Percentiles rank a stretch among this genome's conserved stretches.
phyloP scores from a whole-genome alignment of 1,284 basidiomycete genomes.

The Flammula alnicola region DNA sequence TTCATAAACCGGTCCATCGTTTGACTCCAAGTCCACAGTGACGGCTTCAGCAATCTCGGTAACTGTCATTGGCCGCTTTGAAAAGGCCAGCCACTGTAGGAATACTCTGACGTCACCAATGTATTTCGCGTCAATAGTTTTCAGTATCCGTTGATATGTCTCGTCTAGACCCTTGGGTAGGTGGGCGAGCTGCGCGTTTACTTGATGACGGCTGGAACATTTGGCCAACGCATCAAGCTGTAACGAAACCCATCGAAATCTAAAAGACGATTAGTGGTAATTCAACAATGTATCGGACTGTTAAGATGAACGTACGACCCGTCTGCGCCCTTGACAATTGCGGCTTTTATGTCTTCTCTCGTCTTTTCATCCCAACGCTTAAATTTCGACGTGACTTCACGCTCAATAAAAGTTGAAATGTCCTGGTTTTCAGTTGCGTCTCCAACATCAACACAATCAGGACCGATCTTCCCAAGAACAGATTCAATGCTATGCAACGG shows the following conservation, averaged over 20 bases:
- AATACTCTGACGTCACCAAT: not conserved
- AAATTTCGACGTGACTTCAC: not conserved
- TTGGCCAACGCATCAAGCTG: not conserved
- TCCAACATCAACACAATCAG: not conserved
- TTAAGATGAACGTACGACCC: not conserved
- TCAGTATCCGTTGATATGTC: slow-evolving; percentile 5
- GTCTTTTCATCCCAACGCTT: not conserved
- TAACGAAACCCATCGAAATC: not conserved
- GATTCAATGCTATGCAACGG: not conserved
- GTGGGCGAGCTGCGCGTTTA: not conserved
- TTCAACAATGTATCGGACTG: no score
- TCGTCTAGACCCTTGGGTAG: slow-evolving; percentile 6
- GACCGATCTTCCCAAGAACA: not conserved
- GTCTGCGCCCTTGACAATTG: not conserved
- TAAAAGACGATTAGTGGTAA: no score
- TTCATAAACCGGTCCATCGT: not conserved
- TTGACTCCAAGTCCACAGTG: not conserved
- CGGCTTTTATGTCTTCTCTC: not conserved
- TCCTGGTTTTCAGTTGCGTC: not conserved
- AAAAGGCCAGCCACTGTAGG: not conserved
- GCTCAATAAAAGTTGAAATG: not conserved
- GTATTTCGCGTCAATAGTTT: no score
- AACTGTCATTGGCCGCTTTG: not conserved
- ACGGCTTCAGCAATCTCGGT: not conserved
- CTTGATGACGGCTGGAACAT: not conserved